These are phyloP conservation scores for Fusarium incarnatum DNA, from an alignment of 2,329 filamentous ascomycete species.

Conservation along the genomic window DNA sequence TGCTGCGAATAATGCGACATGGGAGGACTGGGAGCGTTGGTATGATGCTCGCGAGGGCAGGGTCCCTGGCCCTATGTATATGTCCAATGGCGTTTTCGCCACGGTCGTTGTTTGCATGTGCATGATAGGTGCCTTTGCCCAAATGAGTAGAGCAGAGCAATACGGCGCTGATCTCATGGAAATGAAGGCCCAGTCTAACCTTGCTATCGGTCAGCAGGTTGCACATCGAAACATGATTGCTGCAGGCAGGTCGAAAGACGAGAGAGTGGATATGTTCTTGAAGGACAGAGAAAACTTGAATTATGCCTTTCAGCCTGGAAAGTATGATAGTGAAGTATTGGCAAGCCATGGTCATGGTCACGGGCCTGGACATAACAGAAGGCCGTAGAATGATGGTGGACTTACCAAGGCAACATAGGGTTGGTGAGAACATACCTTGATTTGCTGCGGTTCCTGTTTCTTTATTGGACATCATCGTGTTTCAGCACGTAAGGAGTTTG, in stretches of 20 bases:
- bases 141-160: conserved; percentile 75
- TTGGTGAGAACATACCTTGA: conserved; percentile 29
- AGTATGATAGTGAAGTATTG: conserved; percentile 44
- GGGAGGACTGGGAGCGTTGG: conserved; percentile 97
- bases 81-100: conserved; percentile 83
- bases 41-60: conserved; percentile 65
- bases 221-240: conserved; percentile 64
- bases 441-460: background rate
- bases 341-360: conserved; percentile 11
- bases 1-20: conserved; percentile 82
- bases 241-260: conserved; percentile 66
- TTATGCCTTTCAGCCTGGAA: conserved; percentile 50
- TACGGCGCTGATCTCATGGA: conserved; percentile 73
- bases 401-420: conserved; percentile 1
- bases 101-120: conserved; percentile 75
- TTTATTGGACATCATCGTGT: conserved; percentile 10
- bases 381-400: background rate
- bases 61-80: conserved; percentile 67
- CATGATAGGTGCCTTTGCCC: conserved; percentile 76
- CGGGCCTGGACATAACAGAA: background rate
- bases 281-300: conserved; percentile 71
- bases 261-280: conserved; percentile 82
- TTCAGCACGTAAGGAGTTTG: conserved; percentile 33
- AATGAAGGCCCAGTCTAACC: conserved; percentile 72
- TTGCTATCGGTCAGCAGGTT: conserved; percentile 72